These are phyloP conservation scores for Pseudonitzschia pungens DNA, from an alignment of 108 stramenopile genomes.

Conservation along the genomic window DNA sequence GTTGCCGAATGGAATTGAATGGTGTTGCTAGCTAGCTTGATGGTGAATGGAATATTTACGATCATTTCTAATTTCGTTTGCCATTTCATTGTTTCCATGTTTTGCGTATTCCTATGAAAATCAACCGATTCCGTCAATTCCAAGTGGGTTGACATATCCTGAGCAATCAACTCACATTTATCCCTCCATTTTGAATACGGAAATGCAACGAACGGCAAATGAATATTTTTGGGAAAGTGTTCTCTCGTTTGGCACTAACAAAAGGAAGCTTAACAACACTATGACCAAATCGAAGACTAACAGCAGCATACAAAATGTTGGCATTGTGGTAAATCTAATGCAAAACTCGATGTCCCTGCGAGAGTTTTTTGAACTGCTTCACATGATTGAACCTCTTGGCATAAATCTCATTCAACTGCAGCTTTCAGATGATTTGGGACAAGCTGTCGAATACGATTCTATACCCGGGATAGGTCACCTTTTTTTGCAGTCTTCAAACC, in stretches of 20 bases:
- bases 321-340: neutral
- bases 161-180: slow-evolving; percentile 6
- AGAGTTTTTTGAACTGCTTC: slow-evolving; percentile 1
- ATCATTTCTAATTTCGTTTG: neutral
- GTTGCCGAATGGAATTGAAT: neutral
- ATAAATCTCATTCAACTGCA: slow-evolving; percentile 37
- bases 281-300: neutral
- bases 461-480: neutral
- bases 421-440: slow-evolving; percentile 27
- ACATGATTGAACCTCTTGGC: slow-evolving; percentile 15
- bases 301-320: slow-evolving; percentile 4
- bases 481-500: neutral
- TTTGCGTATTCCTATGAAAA: neutral
- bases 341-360: neutral
- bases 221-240: slow-evolving; percentile 6
- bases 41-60: neutral
- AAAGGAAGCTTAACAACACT: neutral
- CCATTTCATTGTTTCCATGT: neutral
- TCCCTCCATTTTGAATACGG: neutral
- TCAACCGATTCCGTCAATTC: neutral
- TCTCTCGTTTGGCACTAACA: neutral
- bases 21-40: neutral
- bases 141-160: slow-evolving; percentile 7
- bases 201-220: slow-evolving; percentile 3
- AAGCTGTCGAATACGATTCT: slow-evolving; percentile 13